Conservation (phyloP, 1,284 basidiomycete genomes). For the Tylopilus sp. region DNA sequence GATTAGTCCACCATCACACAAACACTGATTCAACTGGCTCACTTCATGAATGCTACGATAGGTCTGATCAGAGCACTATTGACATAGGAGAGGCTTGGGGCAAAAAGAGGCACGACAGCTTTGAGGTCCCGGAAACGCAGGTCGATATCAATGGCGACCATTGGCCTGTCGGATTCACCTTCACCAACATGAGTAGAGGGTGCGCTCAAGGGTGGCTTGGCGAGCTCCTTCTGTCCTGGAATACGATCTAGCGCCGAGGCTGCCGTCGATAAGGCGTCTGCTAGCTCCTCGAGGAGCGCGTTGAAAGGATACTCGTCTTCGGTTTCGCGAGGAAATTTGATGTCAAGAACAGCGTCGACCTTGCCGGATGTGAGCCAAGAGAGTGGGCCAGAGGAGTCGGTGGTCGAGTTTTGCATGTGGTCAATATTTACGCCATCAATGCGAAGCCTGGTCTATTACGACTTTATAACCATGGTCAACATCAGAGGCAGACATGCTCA, state of each 20-base stretch:
- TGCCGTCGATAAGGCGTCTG: constrained; percentile 79
- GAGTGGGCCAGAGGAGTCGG: constrained; percentile 84
- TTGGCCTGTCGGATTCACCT: constrained; percentile 54
- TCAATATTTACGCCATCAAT: constrained; percentile 98
- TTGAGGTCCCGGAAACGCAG: constrained; percentile 96
- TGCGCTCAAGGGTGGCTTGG: constrained; percentile 87
- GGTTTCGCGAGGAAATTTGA: constrained; percentile 93
- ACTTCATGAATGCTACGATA: constrained; percentile 99
- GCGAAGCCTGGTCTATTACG: constrained; percentile 86
- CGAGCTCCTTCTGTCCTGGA: constrained; percentile 89
- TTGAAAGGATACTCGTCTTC: constrained; percentile 85
- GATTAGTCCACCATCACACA: constrained; percentile 25
- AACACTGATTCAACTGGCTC: constrained; percentile 41
- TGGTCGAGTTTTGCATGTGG: constrained; percentile 90
- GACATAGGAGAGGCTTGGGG: constrained; percentile 88
- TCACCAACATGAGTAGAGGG: constrained; percentile 60
- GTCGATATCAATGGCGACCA: constrained; percentile 92
- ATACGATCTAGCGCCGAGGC: constrained; percentile 77
- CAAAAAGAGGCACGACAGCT: constrained; percentile 94
- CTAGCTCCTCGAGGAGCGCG: constrained; percentile 91
- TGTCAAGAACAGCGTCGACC: constrained; percentile 96
- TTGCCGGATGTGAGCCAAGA: constrained; percentile 98
- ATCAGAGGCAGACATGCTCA: constrained; percentile 48
- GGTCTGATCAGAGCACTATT: constrained; percentile 97
- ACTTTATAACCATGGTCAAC: constrained; percentile 13